Percentiles rank a stretch among this genome's conserved stretches.
Conservation (phyloP, 768 basidiomycete species). For the Mycena metata region DNA sequence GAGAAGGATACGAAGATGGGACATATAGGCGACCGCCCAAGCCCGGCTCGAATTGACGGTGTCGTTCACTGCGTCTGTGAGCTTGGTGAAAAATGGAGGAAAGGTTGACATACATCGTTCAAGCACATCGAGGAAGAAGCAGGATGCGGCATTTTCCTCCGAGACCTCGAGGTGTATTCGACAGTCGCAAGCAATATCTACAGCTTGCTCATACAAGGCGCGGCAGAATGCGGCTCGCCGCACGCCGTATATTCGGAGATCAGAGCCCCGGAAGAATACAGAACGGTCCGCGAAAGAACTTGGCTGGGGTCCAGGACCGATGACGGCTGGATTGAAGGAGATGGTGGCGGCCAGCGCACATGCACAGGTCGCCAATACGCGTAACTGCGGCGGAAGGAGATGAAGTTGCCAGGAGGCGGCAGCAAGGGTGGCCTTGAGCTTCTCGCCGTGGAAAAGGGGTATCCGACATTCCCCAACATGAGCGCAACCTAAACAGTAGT, state of each 20-base stretch:
- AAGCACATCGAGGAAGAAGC: constrained; percentile 26
- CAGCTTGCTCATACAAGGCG: constrained; percentile 7
- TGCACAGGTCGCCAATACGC: constrained; percentile 28
- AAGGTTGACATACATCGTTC: constrained; percentile 10
- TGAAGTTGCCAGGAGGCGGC: constrained; percentile 10
- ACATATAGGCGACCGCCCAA: constrained; percentile 23
- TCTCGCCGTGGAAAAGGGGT: too few relatives aligned
- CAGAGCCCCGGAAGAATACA: constrained; percentile 1
- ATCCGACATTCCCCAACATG: too few relatives aligned
- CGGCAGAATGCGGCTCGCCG: constrained; percentile 10
- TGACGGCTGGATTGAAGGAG: constrained; percentile 16
- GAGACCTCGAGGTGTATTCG: constrained; percentile 23
- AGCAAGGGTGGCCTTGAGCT: neutral
- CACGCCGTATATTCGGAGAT: constrained; percentile 16
- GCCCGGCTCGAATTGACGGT: neutral
- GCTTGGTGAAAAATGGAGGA: neutral
- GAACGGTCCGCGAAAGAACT: constrained; percentile 6
- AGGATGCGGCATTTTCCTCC: constrained; percentile 25
- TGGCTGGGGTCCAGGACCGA: constrained; percentile 24
- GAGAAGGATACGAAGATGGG: constrained; percentile 19
- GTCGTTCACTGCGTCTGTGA: neutral
- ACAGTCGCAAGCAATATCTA: constrained; percentile 23
- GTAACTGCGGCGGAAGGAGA: constrained; percentile 20
- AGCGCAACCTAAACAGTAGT: too few relatives aligned
- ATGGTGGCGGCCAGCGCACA: constrained; percentile 13